Evolutionary conservation across 441 rosid species (phyloP).

Genomic region (Croton laevigatus): DNA sequence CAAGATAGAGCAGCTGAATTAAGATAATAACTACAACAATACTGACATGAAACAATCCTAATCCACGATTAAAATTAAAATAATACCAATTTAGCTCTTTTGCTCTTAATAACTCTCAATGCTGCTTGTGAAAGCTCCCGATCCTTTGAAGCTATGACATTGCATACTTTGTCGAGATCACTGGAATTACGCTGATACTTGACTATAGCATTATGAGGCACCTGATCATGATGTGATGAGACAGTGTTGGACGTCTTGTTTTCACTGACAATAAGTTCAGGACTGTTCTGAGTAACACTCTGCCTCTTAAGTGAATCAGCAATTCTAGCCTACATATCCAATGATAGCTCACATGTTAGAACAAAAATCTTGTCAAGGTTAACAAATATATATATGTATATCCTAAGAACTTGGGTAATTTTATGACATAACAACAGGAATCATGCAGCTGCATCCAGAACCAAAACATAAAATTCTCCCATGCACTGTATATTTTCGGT

Average conservation of each 20-base stretch:
- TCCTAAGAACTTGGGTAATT: too few species aligned
- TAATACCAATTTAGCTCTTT: conserved; percentile 69
- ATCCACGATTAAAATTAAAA: neutral
- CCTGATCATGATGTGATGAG: conserved; percentile 20
- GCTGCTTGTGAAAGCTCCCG: conserved; percentile 52
- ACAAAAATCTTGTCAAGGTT: neutral
- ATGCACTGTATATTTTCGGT: neutral
- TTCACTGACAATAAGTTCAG: conserved; percentile 27
- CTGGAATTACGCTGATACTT: conserved; percentile 28
- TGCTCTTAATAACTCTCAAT: conserved; percentile 41
- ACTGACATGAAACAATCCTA: too few species aligned
- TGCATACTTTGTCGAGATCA: conserved; percentile 37
- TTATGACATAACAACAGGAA: too few species aligned
- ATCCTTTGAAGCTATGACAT: conserved; percentile 44
- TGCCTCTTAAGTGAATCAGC: conserved; percentile 18
- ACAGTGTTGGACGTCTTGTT: conserved; percentile 23
- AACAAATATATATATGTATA: neutral
- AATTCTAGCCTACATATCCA: conserved; percentile 29
- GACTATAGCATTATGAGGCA: conserved; percentile 25
- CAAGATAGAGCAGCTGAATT: neutral
- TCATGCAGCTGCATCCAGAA: too few species aligned
- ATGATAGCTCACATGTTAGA: conserved; percentile 13
- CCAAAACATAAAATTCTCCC: neutral
- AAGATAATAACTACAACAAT: neutral
- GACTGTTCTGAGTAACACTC: conserved; percentile 23